These are phyloP conservation scores for Chlamydomonas reinhardtii DNA, from an alignment of 163 green algal genomes.

Conservation along the genomic window DNA sequence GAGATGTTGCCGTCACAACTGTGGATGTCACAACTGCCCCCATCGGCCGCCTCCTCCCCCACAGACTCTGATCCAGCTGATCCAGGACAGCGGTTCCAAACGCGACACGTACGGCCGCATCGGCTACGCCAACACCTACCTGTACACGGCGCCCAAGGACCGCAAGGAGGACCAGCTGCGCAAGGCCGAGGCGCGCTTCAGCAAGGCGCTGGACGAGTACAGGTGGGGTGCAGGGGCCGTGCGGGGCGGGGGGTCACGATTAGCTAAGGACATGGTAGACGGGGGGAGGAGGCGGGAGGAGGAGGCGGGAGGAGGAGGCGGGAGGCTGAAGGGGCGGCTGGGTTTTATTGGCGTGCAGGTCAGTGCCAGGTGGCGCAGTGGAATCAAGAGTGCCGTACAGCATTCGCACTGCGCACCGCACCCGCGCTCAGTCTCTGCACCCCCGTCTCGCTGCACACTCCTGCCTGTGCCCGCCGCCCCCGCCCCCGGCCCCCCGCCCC, in stretches of 20 bases:
- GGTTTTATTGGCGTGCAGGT: too few species aligned
- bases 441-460: not conserved
- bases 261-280: too few species aligned
- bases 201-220: slow-evolving; percentile 18
- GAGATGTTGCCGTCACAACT: too few species aligned
- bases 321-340: not conserved
- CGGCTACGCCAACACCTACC: slow-evolving; percentile 64
- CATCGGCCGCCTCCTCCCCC: too few species aligned
- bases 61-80: slow-evolving; percentile 60
- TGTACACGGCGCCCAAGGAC: slow-evolving; percentile 57
- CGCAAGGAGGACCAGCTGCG: slow-evolving; percentile 27
- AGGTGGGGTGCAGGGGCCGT: not conserved
- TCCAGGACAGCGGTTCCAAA: slow-evolving; percentile 42
- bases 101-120: slow-evolving; percentile 62
- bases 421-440: too few species aligned
- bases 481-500: not conserved
- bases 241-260: not conserved
- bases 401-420: too few species aligned
- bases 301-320: not conserved
- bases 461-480: too few species aligned
- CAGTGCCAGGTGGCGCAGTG: too few species aligned
- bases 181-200: slow-evolving; percentile 52
- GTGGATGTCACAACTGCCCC: too few species aligned
- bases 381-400: too few species aligned
- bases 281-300: too few species aligned